phyloP scores from a whole-genome alignment of 768 basidiomycete species.

The Trametes meyenii region DNA sequence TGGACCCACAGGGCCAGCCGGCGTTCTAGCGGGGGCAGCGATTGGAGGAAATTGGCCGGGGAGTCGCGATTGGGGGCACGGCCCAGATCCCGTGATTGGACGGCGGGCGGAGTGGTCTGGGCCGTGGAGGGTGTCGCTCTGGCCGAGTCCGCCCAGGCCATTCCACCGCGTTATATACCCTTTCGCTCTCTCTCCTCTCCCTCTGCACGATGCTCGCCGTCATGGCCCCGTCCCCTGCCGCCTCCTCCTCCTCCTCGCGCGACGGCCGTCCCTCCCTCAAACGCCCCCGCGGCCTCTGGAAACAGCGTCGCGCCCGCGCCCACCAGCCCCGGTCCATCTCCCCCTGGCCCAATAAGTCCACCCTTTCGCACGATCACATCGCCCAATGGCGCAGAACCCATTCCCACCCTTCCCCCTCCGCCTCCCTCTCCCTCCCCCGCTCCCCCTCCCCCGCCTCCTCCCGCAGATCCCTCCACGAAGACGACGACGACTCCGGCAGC shows the following conservation, averaged over 20 bases:
- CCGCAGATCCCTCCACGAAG: constrained; percentile 2
- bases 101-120: too few relatives aligned
- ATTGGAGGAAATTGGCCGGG: constrained; percentile 11
- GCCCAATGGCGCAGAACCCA: constrained; percentile 14
- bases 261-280: constrained; percentile 18
- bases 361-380: constrained; percentile 22
- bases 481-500: constrained; percentile 12
- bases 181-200: neutral
- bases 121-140: too few relatives aligned
- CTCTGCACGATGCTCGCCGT: constrained; percentile 12
- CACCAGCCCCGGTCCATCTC: neutral
- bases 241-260: neutral
- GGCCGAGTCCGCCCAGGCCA: neutral
- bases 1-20: constrained; percentile 11
- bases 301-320: constrained; percentile 23
- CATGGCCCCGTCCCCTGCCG: constrained; percentile 11
- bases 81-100: neutral
- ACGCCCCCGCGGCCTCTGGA: constrained; percentile 35
- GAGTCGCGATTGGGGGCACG: neutral
- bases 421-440: neutral
- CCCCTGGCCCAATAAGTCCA: constrained; percentile 16
- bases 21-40: neutral
- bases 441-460: constrained; percentile 1
- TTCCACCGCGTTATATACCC: neutral
- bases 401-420: constrained; percentile 8